These are phyloP conservation scores for Tetratostichococcus sp. DNA, from an alignment of 139 green algal genomes.

Conservation along the genomic window DNA sequence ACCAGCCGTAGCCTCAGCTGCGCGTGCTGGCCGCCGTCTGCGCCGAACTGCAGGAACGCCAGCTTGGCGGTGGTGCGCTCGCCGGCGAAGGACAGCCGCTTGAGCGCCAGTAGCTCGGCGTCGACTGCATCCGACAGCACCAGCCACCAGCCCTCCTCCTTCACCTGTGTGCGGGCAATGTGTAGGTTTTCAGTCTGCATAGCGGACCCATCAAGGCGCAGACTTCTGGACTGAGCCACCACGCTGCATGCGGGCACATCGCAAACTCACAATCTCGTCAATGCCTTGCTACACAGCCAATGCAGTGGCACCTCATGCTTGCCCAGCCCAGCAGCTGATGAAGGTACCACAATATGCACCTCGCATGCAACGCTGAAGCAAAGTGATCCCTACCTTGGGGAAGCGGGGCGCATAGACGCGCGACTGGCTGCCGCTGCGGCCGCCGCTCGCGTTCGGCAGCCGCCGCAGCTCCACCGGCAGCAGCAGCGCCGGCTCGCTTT, in stretches of 20 bases:
- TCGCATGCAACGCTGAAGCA: no score
- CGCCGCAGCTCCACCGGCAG: constrained; percentile 41
- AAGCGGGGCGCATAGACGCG: constrained; percentile 75
- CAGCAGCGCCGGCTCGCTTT: constrained; percentile 18
- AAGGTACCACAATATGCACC: no score
- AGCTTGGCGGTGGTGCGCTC: constrained; percentile 22
- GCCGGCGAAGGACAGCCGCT: constrained; percentile 65
- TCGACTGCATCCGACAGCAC: constrained; percentile 56
- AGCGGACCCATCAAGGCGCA: no score
- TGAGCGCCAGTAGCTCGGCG: constrained; percentile 77
- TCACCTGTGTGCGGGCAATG: constrained; percentile 46
- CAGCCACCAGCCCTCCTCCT: constrained; percentile 97
- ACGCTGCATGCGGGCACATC: no score
- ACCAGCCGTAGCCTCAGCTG: constrained; percentile 61
- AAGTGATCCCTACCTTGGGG: constrained; percentile 76
- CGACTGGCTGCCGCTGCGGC: constrained; percentile 14
- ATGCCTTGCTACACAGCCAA: no score
- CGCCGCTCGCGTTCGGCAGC: constrained; percentile 7
- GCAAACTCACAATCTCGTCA: no score
- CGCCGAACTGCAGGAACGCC: constrained; percentile 25
- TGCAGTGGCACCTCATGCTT: no score
- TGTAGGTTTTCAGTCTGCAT: neutral
- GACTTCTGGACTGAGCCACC: no score
- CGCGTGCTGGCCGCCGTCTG: constrained; percentile 20
- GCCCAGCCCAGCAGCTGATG: no score